Conservation (phyloP, 2,329 filamentous ascomycete genomes). For the Fusarium tuaranense region DNA sequence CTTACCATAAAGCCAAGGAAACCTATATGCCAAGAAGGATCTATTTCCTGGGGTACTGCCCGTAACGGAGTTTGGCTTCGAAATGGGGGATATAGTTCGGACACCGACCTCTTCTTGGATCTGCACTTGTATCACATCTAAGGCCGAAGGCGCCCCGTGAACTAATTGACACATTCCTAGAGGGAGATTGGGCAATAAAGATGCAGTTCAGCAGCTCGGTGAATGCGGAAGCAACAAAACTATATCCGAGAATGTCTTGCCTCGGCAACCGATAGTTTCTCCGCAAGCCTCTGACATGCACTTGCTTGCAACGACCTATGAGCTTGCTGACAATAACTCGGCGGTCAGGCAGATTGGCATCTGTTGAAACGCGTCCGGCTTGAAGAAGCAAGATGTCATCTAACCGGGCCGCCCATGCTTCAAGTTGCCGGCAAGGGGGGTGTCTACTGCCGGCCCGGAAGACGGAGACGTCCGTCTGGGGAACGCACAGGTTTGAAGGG, state of each 20-base stretch:
- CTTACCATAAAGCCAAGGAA: not conserved
- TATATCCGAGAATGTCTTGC: slow-evolving; percentile 5
- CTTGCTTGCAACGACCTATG: not conserved
- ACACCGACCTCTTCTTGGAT: not conserved
- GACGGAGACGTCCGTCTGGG: slow-evolving; percentile 10
- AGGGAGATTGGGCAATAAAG: not conserved
- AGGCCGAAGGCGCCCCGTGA: not conserved
- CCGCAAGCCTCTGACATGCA: not conserved
- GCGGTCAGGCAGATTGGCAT: not conserved
- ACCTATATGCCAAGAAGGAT: not conserved
- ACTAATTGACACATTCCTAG: not conserved
- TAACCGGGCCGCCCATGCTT: slow-evolving; percentile 23
- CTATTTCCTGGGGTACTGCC: not conserved
- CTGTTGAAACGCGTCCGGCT: slow-evolving; percentile 6
- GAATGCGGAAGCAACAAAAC: not conserved
- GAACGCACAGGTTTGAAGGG: not conserved
- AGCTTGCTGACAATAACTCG: not conserved
- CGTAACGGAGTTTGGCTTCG: not conserved
- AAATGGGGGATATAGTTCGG: not conserved
- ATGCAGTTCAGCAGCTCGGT: not conserved
- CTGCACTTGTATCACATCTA: not conserved
- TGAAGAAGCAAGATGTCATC: slow-evolving; percentile 7
- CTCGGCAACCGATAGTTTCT: slow-evolving; percentile 10
- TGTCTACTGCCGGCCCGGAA: slow-evolving; percentile 19
- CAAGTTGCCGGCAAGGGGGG: slow-evolving; percentile 5